phyloP scores from a whole-genome alignment of 805 yeast species.

The Candida piceae region DNA sequence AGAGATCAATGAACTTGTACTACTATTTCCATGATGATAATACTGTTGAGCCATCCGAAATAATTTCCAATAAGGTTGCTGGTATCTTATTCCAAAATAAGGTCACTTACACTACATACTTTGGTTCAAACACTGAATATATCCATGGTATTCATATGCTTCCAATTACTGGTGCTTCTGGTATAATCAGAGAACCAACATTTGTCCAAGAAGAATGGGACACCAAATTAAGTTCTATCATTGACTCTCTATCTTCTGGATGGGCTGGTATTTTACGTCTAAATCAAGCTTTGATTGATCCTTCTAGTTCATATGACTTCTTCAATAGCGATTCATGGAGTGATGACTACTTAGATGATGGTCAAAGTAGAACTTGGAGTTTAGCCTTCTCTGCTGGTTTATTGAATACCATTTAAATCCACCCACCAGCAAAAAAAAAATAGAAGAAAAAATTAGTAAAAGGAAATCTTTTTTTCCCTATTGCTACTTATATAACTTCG shows the following conservation, averaged over 20 bases:
- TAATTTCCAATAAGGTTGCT: constrained; percentile 60
- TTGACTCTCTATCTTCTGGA: constrained; percentile 51
- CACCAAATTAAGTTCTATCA: constrained; percentile 39
- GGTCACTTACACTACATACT: constrained; percentile 67
- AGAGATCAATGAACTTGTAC: constrained; percentile 48
- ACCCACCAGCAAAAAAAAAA: too few species aligned
- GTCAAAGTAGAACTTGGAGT: constrained; percentile 86
- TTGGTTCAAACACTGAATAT: constrained; percentile 67
- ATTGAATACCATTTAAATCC: constrained; percentile 28
- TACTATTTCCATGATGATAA: constrained; percentile 52
- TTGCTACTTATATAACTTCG: too few species aligned
- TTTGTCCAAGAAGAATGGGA: constrained; percentile 66
- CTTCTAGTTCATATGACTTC: constrained; percentile 54
- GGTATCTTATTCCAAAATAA: constrained; percentile 74
- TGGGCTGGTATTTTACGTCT: constrained; percentile 72
- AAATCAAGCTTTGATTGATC: constrained; percentile 71
- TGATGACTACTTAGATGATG: constrained; percentile 62
- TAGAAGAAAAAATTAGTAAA: too few species aligned
- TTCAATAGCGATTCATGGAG: constrained; percentile 53
- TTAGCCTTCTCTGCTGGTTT: constrained; percentile 63
- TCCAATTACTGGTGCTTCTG: constrained; percentile 65
- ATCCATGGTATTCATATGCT: constrained; percentile 77
- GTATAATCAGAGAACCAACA: constrained; percentile 47
- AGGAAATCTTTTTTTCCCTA: too few species aligned
- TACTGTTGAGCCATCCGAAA: constrained; percentile 48